Evolutionary conservation across 2,329 filamentous ascomycete genomes (phyloP).

Genomic region (Beauveria rudraprayagi): DNA sequence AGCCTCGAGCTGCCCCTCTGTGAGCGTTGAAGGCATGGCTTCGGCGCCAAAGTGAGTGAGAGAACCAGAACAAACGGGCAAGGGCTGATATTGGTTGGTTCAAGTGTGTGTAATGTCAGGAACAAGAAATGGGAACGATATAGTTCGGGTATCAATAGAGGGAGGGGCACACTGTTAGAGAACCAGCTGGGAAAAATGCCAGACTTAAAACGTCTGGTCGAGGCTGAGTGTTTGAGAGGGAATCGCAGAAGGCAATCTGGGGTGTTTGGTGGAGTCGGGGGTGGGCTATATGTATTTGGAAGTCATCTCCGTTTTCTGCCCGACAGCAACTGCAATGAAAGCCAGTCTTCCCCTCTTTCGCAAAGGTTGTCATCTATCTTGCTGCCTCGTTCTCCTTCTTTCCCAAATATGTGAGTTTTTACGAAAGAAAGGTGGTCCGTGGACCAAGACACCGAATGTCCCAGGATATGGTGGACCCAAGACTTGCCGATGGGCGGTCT

Average conservation of each 20-base stretch:
- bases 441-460: slow-evolving; percentile 6
- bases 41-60: background rate
- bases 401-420: background rate
- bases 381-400: background rate
- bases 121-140: background rate
- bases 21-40: slow-evolving; percentile 8
- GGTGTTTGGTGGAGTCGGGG: slow-evolving; percentile 5
- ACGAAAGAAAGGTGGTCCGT: background rate
- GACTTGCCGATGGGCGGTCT: background rate
- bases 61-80: background rate
- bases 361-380: background rate
- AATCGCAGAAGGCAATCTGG: background rate
- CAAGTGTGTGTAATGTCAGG: background rate
- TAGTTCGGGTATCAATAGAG: background rate
- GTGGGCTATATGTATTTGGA: slow-evolving; percentile 6
- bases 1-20: slow-evolving; percentile 36
- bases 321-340: background rate
- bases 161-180: background rate
- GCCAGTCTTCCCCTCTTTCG: background rate
- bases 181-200: background rate
- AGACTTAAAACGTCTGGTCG: background rate
- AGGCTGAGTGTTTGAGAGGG: background rate
- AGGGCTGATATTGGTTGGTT: background rate
- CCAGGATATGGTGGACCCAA: background rate
- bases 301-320: background rate